Percentiles rank a stretch among this genome's conserved stretches.
These are phyloP conservation scores for Candida oleophila DNA, from an alignment of 805 yeast species.

Conservation along the genomic window DNA sequence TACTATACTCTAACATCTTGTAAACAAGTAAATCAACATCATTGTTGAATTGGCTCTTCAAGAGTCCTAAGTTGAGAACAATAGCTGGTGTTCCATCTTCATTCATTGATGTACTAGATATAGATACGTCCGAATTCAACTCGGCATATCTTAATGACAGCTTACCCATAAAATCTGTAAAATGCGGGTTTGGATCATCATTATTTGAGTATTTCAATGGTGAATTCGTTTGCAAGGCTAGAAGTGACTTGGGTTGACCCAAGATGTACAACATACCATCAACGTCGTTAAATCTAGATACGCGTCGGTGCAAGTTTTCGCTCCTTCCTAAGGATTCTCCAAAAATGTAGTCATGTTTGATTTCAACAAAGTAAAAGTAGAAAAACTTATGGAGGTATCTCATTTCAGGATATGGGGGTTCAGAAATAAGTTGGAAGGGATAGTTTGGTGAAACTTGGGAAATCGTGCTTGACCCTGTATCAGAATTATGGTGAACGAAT, in stretches of 20 bases:
- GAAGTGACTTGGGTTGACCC: conserved; percentile 60
- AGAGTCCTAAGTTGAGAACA: conserved; percentile 45
- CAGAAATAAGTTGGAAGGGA: conserved; percentile 22
- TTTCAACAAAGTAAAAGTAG: conserved; percentile 31
- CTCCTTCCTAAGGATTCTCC: conserved; percentile 16
- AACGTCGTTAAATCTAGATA: conserved; percentile 32
- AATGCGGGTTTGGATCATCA: conserved; percentile 47
- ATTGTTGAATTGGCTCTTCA: conserved; percentile 33
- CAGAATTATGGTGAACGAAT: neutral
- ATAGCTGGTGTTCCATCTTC: conserved; percentile 73
- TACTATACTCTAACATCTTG: conserved; percentile 60
- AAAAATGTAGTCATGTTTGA: conserved; percentile 27
- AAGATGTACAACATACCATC: conserved; percentile 47
- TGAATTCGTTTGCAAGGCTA: conserved; percentile 56
- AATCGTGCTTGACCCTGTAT: conserved; percentile 2
- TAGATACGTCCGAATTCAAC: conserved; percentile 37
- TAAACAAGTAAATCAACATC: conserved; percentile 54
- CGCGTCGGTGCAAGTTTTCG: conserved; percentile 19
- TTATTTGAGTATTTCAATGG: conserved; percentile 33
- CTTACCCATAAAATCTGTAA: conserved; percentile 74
- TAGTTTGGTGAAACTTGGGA: conserved; percentile 12
- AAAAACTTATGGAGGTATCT: conserved; percentile 41
- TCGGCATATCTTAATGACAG: conserved; percentile 56
- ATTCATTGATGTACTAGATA: conserved; percentile 64
- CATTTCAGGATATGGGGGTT: conserved; percentile 35